Percentiles rank a stretch among this genome's conserved stretches.
phyloP scores from a whole-genome alignment of 345 rosid genomes.

The Cochlearia excelsa region DNA sequence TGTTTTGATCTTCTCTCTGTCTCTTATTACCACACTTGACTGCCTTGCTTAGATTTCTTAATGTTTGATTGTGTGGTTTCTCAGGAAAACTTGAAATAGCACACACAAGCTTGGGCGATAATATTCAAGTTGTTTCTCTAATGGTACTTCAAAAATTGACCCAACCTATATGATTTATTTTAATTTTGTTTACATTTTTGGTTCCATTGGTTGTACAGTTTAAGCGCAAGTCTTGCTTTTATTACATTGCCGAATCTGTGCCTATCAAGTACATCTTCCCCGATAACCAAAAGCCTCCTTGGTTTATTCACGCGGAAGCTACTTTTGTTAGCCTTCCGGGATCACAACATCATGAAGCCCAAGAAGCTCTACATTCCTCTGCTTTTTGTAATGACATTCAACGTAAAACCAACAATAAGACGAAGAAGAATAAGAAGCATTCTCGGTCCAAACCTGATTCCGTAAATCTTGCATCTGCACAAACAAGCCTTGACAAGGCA shows the following conservation, averaged over 20 bases:
- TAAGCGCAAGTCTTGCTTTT: slow-evolving; percentile 25
- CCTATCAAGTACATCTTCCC: slow-evolving; percentile 24
- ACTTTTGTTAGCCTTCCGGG: slow-evolving; percentile 11
- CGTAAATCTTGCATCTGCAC: not conserved
- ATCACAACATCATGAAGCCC: slow-evolving; percentile 3
- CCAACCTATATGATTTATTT: not conserved
- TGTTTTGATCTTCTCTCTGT: no score
- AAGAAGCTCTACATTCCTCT: not conserved
- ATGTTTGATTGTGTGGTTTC: no score
- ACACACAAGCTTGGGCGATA: slow-evolving; percentile 43
- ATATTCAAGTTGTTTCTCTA: slow-evolving; percentile 45
- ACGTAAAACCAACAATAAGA: slow-evolving; percentile 15
- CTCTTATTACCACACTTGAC: no score
- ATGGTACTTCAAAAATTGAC: slow-evolving; percentile 44
- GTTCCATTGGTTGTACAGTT: slow-evolving; percentile 16
- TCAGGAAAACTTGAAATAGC: slow-evolving; percentile 54
- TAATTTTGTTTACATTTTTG: slow-evolving; percentile 3
- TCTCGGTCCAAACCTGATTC: slow-evolving; percentile 11
- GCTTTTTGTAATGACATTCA: slow-evolving; percentile 18
- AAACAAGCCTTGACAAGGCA: slow-evolving; percentile 2
- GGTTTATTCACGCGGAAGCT: slow-evolving; percentile 36
- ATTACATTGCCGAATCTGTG: slow-evolving; percentile 22
- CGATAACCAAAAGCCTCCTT: slow-evolving; percentile 23
- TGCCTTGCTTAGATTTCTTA: no score
- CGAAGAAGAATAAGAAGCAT: no score